Evolutionary conservation across 345 rosid species (phyloP).

Genomic region (Limnanthes douglasii): DNA sequence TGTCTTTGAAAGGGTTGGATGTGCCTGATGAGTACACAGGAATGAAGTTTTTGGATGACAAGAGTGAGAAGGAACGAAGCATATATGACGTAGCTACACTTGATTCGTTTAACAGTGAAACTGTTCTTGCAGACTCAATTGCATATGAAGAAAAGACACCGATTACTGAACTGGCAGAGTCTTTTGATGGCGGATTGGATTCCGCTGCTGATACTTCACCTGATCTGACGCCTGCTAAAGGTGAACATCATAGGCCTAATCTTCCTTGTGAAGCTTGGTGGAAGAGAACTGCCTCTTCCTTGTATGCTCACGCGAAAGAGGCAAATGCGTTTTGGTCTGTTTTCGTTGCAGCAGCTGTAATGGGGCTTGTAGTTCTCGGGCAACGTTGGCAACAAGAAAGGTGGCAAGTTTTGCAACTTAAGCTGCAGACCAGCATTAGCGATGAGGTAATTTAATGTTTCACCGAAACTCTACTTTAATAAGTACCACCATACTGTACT

Average conservation of each 20-base stretch:
- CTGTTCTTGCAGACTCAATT: conserved; percentile 28
- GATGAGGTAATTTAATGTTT: conserved; percentile 35
- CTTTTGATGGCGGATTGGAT: conserved; percentile 15
- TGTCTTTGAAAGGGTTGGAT: conserved; percentile 34
- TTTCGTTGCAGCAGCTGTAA: conserved; percentile 82
- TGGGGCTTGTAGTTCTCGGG: conserved; percentile 88
- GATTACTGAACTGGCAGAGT: conserved; percentile 21
- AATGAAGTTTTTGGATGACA: conserved; percentile 25
- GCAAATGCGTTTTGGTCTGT: conserved; percentile 86
- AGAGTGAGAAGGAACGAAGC: conserved; percentile 33
- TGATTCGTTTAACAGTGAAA: conserved; percentile 35
- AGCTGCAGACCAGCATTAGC: conserved; percentile 53
- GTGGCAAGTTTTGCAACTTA: conserved; percentile 80
- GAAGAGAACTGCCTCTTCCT: conserved; percentile 71
- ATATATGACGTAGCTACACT: conserved; percentile 30
- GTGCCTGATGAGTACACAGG: conserved; percentile 43
- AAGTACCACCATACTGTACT: neutral
- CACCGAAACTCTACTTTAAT: neutral
- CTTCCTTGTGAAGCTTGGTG: conserved; percentile 93
- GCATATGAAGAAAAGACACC: conserved; percentile 19
- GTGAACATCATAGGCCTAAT: conserved; percentile 20
- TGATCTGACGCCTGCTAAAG: conserved; percentile 20
- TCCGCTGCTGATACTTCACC: conserved; percentile 20
- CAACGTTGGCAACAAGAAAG: conserved; percentile 96
- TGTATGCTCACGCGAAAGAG: conserved; percentile 67